Percentiles rank a stretch among this genome's conserved stretches.
Evolutionary conservation across 352 stramenopile genomes (phyloP).

Genomic region (Heterotrichella gracilis): DNA sequence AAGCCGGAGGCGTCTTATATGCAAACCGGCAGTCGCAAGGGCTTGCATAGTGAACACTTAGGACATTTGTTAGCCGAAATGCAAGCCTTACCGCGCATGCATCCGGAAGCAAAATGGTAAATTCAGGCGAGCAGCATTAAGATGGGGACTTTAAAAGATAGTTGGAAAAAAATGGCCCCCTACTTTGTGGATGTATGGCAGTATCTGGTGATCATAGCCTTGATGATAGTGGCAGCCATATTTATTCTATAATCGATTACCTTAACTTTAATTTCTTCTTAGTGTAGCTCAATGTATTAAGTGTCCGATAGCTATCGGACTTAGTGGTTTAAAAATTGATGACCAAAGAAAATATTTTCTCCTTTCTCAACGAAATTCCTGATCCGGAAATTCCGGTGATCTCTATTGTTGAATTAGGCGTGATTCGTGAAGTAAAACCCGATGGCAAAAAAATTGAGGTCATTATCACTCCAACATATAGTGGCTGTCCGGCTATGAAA

Average conservation of each 20-base stretch:
- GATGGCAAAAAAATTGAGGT: background rate
- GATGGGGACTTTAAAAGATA: too few species aligned
- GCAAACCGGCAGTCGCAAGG: background rate
- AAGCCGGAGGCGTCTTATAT: background rate
- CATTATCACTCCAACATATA: background rate
- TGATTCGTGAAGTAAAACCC: background rate
- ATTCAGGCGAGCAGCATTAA: too few species aligned
- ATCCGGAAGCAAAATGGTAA: background rate
- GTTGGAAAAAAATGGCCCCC: background rate
- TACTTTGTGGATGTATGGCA: background rate
- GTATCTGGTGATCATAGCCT: background rate
- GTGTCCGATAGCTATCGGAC: too few species aligned
- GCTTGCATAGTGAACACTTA: background rate
- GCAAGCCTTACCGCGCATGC: background rate
- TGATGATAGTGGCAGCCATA: background rate
- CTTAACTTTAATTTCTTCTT: too few species aligned
- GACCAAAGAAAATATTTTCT: background rate
- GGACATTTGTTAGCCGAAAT: background rate
- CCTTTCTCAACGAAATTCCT: background rate
- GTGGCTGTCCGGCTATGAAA: background rate
- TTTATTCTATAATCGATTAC: constrained; percentile 11
- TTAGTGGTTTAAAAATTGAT: too few species aligned
- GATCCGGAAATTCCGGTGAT: background rate
- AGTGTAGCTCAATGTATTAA: too few species aligned
- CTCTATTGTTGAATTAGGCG: background rate